Base-by-base conservation (phyloP, 2,329 filamentous ascomycete species). In the Xylariaceae sp. region DNA sequence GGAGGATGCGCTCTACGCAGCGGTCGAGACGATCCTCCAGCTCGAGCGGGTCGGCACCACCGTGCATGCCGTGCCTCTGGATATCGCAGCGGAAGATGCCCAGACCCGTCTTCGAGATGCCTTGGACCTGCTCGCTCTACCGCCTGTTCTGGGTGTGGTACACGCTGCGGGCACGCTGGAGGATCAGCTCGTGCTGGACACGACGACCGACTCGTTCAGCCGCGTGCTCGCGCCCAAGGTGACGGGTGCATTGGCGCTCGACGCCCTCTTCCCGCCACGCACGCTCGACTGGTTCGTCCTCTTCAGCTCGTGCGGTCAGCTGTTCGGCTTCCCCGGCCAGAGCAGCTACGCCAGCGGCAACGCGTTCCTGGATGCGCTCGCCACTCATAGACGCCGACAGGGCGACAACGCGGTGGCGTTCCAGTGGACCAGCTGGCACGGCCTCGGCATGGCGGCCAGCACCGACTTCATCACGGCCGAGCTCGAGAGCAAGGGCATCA, bases 381-480 rank as follows among this genome's bases (percentile, higher is more conserved):
- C 60, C 5, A 40, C 43, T 9, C 47, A 58, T 39, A 43, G 57
- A 3, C 51, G 63, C 1, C 23, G 14, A 2, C 50, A 47, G 12
- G 66, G 65, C 4, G 64, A 68, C 43, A 68, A 68, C 35, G 33
- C 63, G 1, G 46, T 67, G 12, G 59, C 65, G 0, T 57, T 71
- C 36, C 62, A 66, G 38, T 70, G 61, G 61, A 69, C 64, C 2
- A 53, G 51, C 2, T 70, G 68, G 68, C 54, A 57, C 1, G 61
- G 59, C 0, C 41, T 67, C 18, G 66, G 67, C 3, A 57, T 70
- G 54, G 62, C 57, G 0, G 53, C 39, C 15, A 41, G 40, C 12
- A 38, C 60, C 0, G 62, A 63, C 9, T 65, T 65, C 43, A 50
- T 70, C 14, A 53, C 53, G n/a, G 55, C 59, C 0, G 68, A 70